Base-by-base conservation (phyloP, 495 filamentous ascomycete genomes). In the Schizothecium vesticola region DNA sequence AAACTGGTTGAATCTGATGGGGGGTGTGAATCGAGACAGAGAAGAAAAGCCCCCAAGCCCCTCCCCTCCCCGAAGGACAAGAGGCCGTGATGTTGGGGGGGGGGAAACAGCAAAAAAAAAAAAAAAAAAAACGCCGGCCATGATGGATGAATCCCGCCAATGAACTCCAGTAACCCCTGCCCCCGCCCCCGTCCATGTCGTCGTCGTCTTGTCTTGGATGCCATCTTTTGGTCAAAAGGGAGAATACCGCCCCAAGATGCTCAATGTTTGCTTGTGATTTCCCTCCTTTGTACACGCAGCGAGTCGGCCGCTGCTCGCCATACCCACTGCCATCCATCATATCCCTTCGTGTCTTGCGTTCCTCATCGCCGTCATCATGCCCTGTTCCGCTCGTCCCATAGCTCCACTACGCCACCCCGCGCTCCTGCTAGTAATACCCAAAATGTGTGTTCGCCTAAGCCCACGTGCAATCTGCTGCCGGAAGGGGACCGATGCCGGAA, bases 141-240 rank as follows among this genome's bases (percentile, higher is more conserved):
- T 64, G 62, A 64, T 51, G 36, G 12, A 25, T 24, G 21, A 51
- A 21, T 64, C 62, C 62, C 6, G 36, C 62, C 62, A 56, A 56
- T 55, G 36, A 64, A 64, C 62, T 64, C 62, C 62, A n/a, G 43
- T 51, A 64, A 63, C 8, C 65, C 64, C 7, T 16, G n/a, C 43
- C 28, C 31, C 51, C 21, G 25, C n/a, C 24, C 26, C 11, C 29
- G n/a, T 22, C 55, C 64, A 59, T 59, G 56, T 58, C 25, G 55
- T 58, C 23, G 5, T 51, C 43, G 16, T 51, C 60, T 65, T 66
- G 26, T 43, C 33, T 60, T 56, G 31, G 25, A 29, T 33, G 33
- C 56, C 57, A 22, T 36, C 33, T 66, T 66, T 66, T 59, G 43
- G 43, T 23, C 29, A 60, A 51, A 66, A 66, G 26, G 22, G n/a